Evolutionary conservation across 1,284 basidiomycete genomes (phyloP), one percentile per base, ranked within the genome.

Genomic region (Pulveroboletus sp.): DNA sequence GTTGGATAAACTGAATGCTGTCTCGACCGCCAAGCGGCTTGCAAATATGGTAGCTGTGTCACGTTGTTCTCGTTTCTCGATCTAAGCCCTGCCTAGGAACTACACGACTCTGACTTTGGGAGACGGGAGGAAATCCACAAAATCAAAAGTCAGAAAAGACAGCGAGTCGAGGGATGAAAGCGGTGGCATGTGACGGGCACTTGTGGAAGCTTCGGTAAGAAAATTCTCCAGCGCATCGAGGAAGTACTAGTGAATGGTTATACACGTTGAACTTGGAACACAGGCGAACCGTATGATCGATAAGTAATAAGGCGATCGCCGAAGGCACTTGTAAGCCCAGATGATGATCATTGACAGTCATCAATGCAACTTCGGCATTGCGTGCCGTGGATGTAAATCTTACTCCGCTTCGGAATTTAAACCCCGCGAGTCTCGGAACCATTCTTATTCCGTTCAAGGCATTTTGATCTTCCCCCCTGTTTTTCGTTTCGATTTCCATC

Each of bases 51-150:
- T 94, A 67, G 67, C 82, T 56, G 7, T 40, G 17, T 5, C 11
- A 11, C 28, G n/a, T 26, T 42, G 40, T 7, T 24, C 60, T 71
- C 29, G 12, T 31, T 31, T 31, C 29, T 31, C n/a, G n/a, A n/a
- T n/a, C n/a, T n/a, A 6, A 73, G 10, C 18, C 20, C 33, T 44
- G 47, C 45, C 39, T 72, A 95, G 94, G 91, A 94, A 74, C 79
- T 99, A 64, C 91, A 96, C 67, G 93, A 96, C 66, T 91, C 91
- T 18, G 84, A 89, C 57, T 98, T 98, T 74, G 96, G 96, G 25
- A 86, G 91, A 72, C 81, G 94, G 56, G 92, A 96, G 74, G 84
- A 89, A 74, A 85, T 91, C 40, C 84, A 92, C 69, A 80, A 77
- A 69, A 78, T 86, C 59, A 94, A 94, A 62, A 75, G 70, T 53